Evolutionary conservation across 208 protist genomes (phyloP), one percentile per base, ranked within the genome.

Genomic region (Blastocrithidia nonstop): DNA sequence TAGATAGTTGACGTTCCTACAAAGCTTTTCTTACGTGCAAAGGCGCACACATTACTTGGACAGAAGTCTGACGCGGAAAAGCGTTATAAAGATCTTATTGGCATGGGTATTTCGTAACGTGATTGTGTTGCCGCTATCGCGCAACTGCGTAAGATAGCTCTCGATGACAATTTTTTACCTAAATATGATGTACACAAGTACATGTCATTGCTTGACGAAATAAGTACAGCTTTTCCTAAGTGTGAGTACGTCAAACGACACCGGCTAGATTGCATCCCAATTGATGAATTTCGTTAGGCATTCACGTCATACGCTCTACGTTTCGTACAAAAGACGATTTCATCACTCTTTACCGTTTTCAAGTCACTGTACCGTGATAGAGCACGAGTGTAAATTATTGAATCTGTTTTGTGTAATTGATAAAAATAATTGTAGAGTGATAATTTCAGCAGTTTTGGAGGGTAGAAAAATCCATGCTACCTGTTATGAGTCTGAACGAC

Each of bases 331-430:
- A 93, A 92, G 49, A 85, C 88, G 56, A 86, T 97, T 33, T 92
- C 94, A 36, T 96, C 94, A 6, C 63, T 97, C 4, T 95, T 95
- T 53, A 87, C 71, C 50, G 78, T 81, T 16, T 54, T 97, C 32
- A 96, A 96, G 66, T 79, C 71, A 2, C 64, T 97, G 13, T 97
- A 97, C 76, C 32, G 25, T 15, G 56, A 71, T 47, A n/a, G 57
- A 4, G 66, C 58, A 27, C 86, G 93, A 29, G 70, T 66, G 16
- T 41, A 66, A 21, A 29, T 70, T 16, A 77, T 96, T 42, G 85
- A 72, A n/a, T 71, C 81, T 17, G 55, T 93, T 5, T 79, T 93
- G 47, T 20, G 51, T 0, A 21, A 54, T 31, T 71, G 78, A 70
- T 71, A 86, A 51, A 27, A 19, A 4, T 71, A 89, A 49, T 45